Evolutionary conservation across 352 stramenopile genomes (phyloP).

Genomic region (Pythium biforme): DNA sequence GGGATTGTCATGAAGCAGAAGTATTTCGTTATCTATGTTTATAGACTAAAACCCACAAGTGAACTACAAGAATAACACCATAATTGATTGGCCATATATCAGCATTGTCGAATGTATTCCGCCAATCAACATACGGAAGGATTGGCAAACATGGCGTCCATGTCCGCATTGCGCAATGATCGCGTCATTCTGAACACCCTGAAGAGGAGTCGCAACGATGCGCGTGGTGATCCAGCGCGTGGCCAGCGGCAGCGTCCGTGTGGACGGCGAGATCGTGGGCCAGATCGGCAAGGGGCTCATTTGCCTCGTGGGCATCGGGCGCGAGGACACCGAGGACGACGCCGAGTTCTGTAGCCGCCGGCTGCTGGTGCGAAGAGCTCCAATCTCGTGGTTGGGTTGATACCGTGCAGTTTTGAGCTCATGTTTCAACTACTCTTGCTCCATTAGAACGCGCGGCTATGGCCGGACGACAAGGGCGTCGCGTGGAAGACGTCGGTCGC

Average conservation of each 20-base stretch:
- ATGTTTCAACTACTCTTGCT: no score
- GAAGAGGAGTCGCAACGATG: no score
- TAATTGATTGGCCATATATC: no score
- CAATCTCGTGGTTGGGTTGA: neutral
- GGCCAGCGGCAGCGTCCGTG: constrained; percentile 72
- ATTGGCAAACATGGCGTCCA: neutral
- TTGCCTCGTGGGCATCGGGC: constrained; percentile 76
- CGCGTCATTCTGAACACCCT: neutral
- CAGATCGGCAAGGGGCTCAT: constrained; percentile 75
- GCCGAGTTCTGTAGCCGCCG: constrained; percentile 80
- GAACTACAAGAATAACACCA: no score
- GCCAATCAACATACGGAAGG: neutral
- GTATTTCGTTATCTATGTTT: no score
- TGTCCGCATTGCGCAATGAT: neutral
- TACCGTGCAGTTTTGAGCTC: neutral
- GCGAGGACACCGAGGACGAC: constrained; percentile 78
- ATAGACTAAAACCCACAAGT: neutral
- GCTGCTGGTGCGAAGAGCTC: constrained; percentile 47
- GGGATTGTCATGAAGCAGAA: neutral
- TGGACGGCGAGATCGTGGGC: constrained; percentile 72
- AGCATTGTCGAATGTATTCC: no score
- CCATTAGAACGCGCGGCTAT: constrained; percentile 72
- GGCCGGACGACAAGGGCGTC: constrained; percentile 55
- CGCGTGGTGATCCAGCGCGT: constrained; percentile 80
- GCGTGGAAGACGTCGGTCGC: constrained; percentile 71